Percentiles rank a stretch among this genome's conserved stretches.
These are phyloP conservation scores for Microdochium bolleyi DNA, from an alignment of 2,329 filamentous ascomycete genomes.

Conservation along the genomic window DNA sequence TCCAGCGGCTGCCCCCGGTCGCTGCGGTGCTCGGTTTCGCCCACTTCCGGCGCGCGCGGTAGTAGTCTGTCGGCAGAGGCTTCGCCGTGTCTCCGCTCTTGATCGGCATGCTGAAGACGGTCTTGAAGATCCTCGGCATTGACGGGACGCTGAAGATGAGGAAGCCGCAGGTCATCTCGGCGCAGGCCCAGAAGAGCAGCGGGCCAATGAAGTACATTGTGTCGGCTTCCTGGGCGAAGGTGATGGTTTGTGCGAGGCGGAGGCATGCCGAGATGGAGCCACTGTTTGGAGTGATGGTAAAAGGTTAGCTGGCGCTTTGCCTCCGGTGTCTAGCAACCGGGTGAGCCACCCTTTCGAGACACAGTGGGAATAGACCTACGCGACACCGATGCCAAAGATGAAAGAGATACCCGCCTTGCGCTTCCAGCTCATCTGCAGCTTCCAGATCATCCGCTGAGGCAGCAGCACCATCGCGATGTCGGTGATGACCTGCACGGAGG, in stretches of 20 bases:
- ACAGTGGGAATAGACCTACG: constrained; percentile 13
- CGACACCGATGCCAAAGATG: constrained; percentile 20
- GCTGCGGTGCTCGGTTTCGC: neutral
- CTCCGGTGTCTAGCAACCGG: no score
- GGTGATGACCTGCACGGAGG: constrained; percentile 13
- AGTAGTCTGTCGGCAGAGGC: neutral
- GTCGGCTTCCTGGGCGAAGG: constrained; percentile 18
- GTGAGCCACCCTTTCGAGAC: no score
- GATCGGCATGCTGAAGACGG: constrained; percentile 2
- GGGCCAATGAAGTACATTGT: constrained; percentile 27
- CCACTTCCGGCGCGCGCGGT: neutral
- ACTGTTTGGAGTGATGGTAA: constrained; percentile 11
- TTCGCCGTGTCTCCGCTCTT: neutral
- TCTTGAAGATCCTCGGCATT: constrained; percentile 25
- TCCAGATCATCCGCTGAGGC: constrained; percentile 21
- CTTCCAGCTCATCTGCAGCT: constrained; percentile 17
- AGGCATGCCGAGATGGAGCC: constrained; percentile 30
- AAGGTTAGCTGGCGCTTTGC: no score
- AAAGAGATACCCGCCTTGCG: constrained; percentile 21
- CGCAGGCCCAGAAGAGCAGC: constrained; percentile 32
- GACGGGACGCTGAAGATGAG: constrained; percentile 30
- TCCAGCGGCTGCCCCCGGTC: neutral
- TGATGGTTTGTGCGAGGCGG: constrained; percentile 23
- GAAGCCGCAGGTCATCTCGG: constrained; percentile 37
- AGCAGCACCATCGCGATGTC: constrained; percentile 20